These are phyloP conservation scores for Ananas comosus DNA, from an alignment of 176 grass and related monocot species.

Conservation along the genomic window DNA sequence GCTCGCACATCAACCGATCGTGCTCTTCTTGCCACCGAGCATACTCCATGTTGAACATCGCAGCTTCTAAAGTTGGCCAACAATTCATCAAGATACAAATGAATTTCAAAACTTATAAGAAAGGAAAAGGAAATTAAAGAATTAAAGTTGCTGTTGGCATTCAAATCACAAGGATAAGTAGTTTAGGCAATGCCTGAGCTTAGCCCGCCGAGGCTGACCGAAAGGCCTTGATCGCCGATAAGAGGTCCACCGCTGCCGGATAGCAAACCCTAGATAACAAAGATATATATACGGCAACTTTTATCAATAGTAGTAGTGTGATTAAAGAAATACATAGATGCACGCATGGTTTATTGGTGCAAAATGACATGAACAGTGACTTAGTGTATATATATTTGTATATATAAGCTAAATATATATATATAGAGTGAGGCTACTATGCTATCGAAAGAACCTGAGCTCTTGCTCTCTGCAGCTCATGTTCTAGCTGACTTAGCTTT, in stretches of 20 bases:
- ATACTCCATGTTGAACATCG: conserved; percentile 85
- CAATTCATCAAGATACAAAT: neutral
- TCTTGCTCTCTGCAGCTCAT: conserved; percentile 75
- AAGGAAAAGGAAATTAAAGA: neutral
- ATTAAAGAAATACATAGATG: neutral
- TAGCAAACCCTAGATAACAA: conserved; percentile 32
- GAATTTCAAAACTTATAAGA: neutral
- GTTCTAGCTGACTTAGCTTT: conserved; percentile 79
- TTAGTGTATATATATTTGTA: too few relatives aligned
- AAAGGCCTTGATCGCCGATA: conserved; percentile 39
- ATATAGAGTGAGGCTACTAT: too few relatives aligned
- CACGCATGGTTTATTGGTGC: neutral
- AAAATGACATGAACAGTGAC: neutral
- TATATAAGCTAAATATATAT: too few relatives aligned
- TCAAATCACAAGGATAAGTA: neutral
- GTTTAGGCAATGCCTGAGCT: conserved; percentile 41
- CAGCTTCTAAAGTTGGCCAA: conserved; percentile 30
- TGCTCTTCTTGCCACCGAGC: conserved; percentile 84
- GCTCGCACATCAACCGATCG: conserved; percentile 67
- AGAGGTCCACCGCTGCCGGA: conserved; percentile 28
- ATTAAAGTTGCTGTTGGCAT: neutral
- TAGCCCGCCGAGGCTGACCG: conserved; percentile 40
- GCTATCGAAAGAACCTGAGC: conserved; percentile 42
- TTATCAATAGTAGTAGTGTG: neutral
- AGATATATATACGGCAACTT: neutral